These are phyloP conservation scores for Syzygium grande DNA, from an alignment of 345 rosid genomes.

Conservation along the genomic window DNA sequence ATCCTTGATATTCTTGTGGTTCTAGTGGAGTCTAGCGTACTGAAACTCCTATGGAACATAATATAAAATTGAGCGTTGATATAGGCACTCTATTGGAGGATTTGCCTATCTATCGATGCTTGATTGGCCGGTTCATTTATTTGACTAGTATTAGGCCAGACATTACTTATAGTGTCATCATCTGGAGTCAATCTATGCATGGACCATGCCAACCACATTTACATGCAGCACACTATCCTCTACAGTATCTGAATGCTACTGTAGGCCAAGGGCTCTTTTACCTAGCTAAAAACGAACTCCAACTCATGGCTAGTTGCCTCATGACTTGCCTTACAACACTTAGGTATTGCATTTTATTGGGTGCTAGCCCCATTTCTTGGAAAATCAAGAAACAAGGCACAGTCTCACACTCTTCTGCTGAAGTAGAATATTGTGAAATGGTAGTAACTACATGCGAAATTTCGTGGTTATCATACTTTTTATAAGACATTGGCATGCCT, in stretches of 20 bases:
- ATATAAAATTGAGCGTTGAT: not conserved
- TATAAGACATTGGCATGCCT: not conserved
- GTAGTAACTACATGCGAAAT: not conserved
- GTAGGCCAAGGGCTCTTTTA: not conserved
- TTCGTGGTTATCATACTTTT: not conserved
- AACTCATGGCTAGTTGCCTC: not conserved
- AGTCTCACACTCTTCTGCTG: rapidly evolving
- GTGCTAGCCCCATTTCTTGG: not conserved
- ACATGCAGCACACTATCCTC: rapidly evolving
- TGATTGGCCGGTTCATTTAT: not conserved
- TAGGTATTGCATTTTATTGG: not conserved
- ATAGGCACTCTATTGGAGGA: not conserved
- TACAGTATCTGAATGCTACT: not conserved
- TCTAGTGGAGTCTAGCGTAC: rapidly evolving
- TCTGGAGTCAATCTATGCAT: not conserved
- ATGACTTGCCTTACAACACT: not conserved
- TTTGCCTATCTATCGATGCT: not conserved
- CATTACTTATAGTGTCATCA: not conserved
- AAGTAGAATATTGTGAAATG: not conserved
- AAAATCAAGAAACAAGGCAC: not conserved
- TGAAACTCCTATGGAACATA: rapidly evolving
- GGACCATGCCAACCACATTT: not conserved
- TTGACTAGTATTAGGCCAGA: not conserved
- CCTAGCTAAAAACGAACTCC: not conserved
- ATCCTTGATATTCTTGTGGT: not conserved